phyloP scores from a whole-genome alignment of 441 rosid species.

The Lepidium campestre region DNA sequence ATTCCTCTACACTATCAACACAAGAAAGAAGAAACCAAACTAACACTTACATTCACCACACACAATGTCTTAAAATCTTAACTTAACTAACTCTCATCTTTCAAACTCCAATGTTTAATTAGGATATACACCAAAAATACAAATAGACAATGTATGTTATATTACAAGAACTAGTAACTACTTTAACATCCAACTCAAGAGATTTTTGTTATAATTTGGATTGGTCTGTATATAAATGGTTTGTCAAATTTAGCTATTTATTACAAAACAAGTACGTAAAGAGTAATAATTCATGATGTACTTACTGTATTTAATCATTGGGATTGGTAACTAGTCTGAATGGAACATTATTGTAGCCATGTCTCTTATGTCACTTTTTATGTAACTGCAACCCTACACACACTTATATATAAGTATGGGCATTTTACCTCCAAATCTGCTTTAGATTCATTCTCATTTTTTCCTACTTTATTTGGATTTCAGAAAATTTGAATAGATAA shows the following conservation, averaged over 20 bases:
- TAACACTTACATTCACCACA: constrained; percentile 3
- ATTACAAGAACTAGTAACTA: background rate
- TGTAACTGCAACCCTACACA: constrained; percentile 13
- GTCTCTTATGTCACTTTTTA: constrained; percentile 9
- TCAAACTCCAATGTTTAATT: background rate
- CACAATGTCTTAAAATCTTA: background rate
- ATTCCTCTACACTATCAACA: constrained; percentile 4
- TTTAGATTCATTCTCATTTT: background rate
- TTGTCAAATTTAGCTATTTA: background rate
- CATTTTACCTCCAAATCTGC: background rate
- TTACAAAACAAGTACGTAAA: background rate
- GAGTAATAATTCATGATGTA: constrained; percentile 9
- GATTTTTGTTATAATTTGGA: background rate
- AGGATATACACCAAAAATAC: background rate
- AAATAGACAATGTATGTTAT: background rate
- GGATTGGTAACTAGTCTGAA: background rate
- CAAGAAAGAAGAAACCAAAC: constrained; percentile 20
- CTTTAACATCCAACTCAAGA: background rate
- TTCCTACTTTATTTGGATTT: no score
- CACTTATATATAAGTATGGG: background rate
- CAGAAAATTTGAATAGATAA: background rate
- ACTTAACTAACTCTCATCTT: background rate
- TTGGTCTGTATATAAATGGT: background rate
- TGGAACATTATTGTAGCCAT: constrained; percentile 20
- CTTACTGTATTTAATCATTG: constrained; percentile 17